Percentiles rank a stretch among this genome's conserved stretches.
Conservation (phyloP, 2,329 filamentous ascomycete genomes). For the Calonectria multiphialidica region DNA sequence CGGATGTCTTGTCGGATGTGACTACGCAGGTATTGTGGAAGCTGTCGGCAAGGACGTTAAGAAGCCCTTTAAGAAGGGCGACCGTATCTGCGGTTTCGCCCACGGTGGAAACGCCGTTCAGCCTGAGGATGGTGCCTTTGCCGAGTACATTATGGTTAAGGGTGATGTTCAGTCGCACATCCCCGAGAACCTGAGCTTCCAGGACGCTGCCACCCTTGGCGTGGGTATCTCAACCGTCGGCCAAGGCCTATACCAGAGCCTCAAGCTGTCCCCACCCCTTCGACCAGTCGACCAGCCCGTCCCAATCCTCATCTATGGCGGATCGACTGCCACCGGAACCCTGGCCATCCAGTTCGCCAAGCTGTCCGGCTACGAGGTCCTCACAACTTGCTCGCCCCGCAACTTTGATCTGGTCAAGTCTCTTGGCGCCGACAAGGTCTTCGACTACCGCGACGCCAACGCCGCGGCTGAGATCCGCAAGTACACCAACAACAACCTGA, state of each 20-base stretch:
- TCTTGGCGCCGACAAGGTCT: conserved; percentile 17
- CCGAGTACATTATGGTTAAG: conserved; percentile 53
- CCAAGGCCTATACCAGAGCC: conserved; percentile 60
- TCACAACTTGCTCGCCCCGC: conserved; percentile 15
- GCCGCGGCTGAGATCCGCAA: neutral
- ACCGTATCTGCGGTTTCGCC: conserved; percentile 52
- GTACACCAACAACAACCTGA: neutral
- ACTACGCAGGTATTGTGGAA: conserved; percentile 62
- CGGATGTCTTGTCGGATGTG: conserved; percentile 51
- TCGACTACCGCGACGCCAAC: conserved; percentile 14
- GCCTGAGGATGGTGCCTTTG: conserved; percentile 53
- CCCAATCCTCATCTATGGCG: conserved; percentile 21
- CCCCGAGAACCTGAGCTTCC: conserved; percentile 53
- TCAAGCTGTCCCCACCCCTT: conserved; percentile 39
- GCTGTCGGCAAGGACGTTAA: conserved; percentile 56
- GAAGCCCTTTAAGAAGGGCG: conserved; percentile 56
- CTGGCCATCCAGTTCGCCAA: conserved; percentile 21
- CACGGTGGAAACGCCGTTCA: conserved; percentile 21
- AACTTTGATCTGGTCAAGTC: conserved; percentile 28
- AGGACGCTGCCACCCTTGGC: conserved; percentile 60
- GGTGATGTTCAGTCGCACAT: conserved; percentile 56
- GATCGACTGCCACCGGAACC: conserved; percentile 11
- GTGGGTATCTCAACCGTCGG: conserved; percentile 57
- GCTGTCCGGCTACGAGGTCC: neutral
- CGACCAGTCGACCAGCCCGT: neutral